Percentiles rank a stretch among this genome's conserved stretches.
Evolutionary conservation across 495 filamentous ascomycete genomes (phyloP).

Genomic region (Podospora fimiseda): DNA sequence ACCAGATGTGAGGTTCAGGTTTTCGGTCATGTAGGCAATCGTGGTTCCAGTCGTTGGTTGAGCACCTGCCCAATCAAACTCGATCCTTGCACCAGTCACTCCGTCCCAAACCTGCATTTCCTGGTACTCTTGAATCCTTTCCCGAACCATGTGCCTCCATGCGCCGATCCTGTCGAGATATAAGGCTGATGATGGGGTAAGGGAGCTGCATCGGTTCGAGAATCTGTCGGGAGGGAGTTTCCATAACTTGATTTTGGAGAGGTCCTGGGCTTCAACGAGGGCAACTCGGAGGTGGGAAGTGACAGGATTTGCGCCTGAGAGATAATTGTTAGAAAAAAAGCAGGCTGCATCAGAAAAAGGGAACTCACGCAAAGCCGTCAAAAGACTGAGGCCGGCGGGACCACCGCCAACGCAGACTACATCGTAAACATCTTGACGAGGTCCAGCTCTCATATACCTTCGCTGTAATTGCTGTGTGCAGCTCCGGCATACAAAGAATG

Average conservation of each 20-base stretch:
- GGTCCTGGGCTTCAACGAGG: constrained; percentile 83
- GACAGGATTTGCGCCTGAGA: constrained; percentile 55
- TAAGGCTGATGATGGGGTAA: constrained; percentile 74
- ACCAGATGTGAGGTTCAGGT: constrained; percentile 74
- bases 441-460: constrained; percentile 31
- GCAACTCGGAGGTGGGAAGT: constrained; percentile 77
- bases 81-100: constrained; percentile 75
- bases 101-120: constrained; percentile 98
- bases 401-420: constrained; percentile 94
- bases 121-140: constrained; percentile 78
- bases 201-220: constrained; percentile 90
- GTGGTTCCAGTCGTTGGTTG: constrained; percentile 38
- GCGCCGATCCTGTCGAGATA: constrained; percentile 75
- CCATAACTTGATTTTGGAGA: constrained; percentile 58
- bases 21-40: constrained; percentile 96
- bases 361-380: constrained; percentile 74
- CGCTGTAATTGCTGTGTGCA: constrained; percentile 35
- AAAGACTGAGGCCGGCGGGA: constrained; percentile 85
- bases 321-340: constrained; percentile 5
- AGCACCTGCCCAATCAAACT: constrained; percentile 69
- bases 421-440: constrained; percentile 68
- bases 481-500: constrained; percentile 37
- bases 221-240: constrained; percentile 60
- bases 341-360: background rate
- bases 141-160: constrained; percentile 66